A percentile compares a stretch with the other conserved stretches of the same genome.
These are phyloP conservation scores for Pluteus cervinus DNA, from an alignment of 768 basidiomycete genomes.

Conservation along the genomic window DNA sequence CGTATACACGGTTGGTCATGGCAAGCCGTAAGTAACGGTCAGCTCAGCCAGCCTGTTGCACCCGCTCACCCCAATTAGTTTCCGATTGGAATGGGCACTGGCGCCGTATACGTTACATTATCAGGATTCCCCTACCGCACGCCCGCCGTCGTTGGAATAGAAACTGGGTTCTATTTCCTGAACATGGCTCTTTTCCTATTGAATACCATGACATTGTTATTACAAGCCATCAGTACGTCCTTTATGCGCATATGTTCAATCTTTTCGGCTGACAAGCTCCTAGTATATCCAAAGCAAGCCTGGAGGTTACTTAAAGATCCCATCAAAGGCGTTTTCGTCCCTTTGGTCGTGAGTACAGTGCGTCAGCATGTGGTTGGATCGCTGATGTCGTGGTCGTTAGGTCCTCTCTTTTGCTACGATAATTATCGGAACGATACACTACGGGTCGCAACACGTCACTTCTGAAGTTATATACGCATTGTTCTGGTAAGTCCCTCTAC, in stretches of 20 bases:
- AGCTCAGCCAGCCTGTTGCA: not conserved
- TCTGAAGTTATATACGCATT: constrained; percentile 31
- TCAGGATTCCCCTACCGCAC: constrained; percentile 32
- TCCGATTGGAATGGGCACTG: constrained; percentile 44
- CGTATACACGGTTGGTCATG: constrained; percentile 47
- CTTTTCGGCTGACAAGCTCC: not conserved
- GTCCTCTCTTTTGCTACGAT: constrained; percentile 46
- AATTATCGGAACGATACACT: constrained; percentile 42
- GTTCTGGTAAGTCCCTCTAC: constrained; percentile 31
- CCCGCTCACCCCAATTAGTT: constrained; percentile 23
- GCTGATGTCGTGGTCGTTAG: constrained; percentile 12
- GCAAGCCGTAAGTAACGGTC: constrained; percentile 34
- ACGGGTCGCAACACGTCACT: constrained; percentile 31
- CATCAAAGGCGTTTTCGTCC: constrained; percentile 38
- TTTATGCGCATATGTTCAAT: not conserved
- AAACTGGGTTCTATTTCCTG: constrained; percentile 40
- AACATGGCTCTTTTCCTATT: constrained; percentile 38
- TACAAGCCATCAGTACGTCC: constrained; percentile 35
- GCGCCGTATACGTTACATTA: constrained; percentile 43
- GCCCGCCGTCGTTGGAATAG: constrained; percentile 23
- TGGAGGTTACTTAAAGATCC: constrained; percentile 37
- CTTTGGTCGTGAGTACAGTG: constrained; percentile 16
- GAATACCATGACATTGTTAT: constrained; percentile 33
- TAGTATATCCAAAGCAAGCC: constrained; percentile 41
- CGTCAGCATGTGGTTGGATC: not conserved